Conservation (phyloP, 495 filamentous ascomycete species). For the Trichoderma gamsii region DNA sequence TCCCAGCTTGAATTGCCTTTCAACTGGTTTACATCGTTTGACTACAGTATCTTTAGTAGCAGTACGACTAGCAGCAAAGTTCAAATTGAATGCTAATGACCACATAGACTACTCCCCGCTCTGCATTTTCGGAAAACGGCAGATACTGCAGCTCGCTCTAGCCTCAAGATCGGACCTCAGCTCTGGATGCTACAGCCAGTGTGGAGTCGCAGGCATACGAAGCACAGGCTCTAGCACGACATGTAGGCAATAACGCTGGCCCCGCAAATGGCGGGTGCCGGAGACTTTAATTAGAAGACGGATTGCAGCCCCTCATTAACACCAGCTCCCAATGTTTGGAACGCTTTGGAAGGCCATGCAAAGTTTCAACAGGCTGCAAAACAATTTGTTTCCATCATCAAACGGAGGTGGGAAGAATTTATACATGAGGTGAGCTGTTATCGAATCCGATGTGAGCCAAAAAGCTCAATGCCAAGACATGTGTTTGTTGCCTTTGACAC, state of each 20-base stretch:
- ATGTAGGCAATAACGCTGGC: not conserved
- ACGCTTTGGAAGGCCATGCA: no score
- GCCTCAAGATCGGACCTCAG: not conserved
- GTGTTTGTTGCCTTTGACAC: no score
- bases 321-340: not conserved
- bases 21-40: no score
- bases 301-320: not conserved
- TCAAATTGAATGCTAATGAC: not conserved
- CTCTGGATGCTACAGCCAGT: not conserved
- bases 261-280: constrained; percentile 2
- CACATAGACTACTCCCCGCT: not conserved
- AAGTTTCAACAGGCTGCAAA: no score
- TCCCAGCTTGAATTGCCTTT: no score
- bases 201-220: constrained; percentile 1
- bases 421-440: no score
- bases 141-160: not conserved
- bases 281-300: constrained; percentile 11
- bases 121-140: not conserved
- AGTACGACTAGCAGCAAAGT: not conserved
- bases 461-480: no score
- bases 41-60: no score
- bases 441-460: no score
- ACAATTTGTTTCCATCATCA: not conserved
- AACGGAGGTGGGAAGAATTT: no score
- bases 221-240: not conserved